Evolutionary conservation across 306 rosid genomes (phyloP).

Genomic region (Cicer bijugum): DNA sequence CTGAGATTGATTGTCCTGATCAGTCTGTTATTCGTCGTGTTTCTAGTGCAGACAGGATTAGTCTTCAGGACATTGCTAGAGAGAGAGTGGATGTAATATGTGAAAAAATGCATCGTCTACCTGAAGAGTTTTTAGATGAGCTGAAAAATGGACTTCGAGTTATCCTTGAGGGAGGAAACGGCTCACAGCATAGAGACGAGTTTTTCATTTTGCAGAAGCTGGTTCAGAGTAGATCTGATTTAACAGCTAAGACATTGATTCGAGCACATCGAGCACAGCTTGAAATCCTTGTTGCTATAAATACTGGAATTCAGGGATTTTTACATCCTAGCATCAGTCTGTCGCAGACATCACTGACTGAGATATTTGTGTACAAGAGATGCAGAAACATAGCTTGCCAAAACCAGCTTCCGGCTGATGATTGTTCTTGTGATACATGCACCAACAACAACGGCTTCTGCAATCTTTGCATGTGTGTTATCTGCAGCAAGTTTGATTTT

Average conservation of each 20-base stretch:
- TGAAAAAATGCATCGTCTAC: conserved; percentile 85
- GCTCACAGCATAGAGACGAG: conserved; percentile 84
- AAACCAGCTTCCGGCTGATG: conserved; percentile 94
- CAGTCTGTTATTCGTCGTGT: conserved; percentile 80
- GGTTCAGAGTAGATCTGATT: conserved; percentile 82
- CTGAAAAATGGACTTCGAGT: conserved; percentile 74
- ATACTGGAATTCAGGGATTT: conserved; percentile 93
- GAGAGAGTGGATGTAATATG: conserved; percentile 80
- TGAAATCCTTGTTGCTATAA: conserved; percentile 90
- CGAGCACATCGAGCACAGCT: conserved; percentile 93
- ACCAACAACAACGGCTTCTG: conserved; percentile 87
- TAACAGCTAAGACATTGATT: conserved; percentile 82
- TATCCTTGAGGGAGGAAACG: conserved; percentile 89
- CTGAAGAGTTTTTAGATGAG: conserved; percentile 81
- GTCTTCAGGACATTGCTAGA: conserved; percentile 88
- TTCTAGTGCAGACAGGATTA: conserved; percentile 80
- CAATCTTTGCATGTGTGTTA: conserved; percentile 97
- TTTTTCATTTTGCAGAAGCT: conserved; percentile 82
- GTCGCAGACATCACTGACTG: conserved; percentile 82
- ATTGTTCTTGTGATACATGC: conserved; percentile 91
- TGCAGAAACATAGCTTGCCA: conserved; percentile 95
- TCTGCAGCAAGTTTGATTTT: conserved; percentile 97
- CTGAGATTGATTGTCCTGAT: conserved; percentile 69
- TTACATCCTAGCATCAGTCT: conserved; percentile 92
- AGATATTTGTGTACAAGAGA: conserved; percentile 84